Conservation (phyloP, 176 grass and related monocot species). For the Miscanthus lutarioriparius region DNA sequence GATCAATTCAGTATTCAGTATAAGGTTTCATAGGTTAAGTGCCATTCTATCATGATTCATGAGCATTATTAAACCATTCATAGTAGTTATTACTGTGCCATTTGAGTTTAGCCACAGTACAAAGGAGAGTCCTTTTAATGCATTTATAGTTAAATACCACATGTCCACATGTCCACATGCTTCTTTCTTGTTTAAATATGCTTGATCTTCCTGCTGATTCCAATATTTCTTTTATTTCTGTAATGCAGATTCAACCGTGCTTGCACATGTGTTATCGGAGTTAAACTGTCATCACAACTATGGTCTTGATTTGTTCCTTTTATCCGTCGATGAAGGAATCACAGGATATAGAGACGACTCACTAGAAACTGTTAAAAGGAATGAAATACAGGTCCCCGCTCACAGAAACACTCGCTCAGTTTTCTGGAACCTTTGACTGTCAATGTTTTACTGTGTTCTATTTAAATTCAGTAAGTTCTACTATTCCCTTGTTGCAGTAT, state of each 20-base stretch:
- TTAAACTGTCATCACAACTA: constrained; percentile 79
- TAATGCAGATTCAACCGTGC: constrained; percentile 93
- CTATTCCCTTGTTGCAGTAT: constrained; percentile 55
- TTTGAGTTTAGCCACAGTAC: not conserved
- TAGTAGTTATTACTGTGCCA: not conserved
- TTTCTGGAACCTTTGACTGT: constrained; percentile 23
- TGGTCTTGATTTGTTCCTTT: constrained; percentile 88
- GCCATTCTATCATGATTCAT: not conserved
- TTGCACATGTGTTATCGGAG: constrained; percentile 85
- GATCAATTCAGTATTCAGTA: not conserved
- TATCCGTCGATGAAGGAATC: constrained; percentile 96
- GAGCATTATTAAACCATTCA: not conserved
- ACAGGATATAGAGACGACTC: constrained; percentile 98
- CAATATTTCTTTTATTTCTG: constrained; percentile 11
- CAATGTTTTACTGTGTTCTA: not conserved
- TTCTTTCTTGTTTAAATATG: constrained; percentile 32
- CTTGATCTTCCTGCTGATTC: constrained; percentile 13
- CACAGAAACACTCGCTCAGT: not conserved
- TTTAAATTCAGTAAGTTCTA: not conserved
- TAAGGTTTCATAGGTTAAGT: not conserved
- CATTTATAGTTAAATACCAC: not conserved
- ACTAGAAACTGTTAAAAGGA: constrained; percentile 97
- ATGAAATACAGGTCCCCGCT: constrained; percentile 80
- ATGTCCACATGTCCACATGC: not conserved
- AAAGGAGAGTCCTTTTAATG: not conserved